These are phyloP conservation scores for Cercophora sp. DNA, from an alignment of 495 filamentous ascomycete species.

Conservation along the genomic window DNA sequence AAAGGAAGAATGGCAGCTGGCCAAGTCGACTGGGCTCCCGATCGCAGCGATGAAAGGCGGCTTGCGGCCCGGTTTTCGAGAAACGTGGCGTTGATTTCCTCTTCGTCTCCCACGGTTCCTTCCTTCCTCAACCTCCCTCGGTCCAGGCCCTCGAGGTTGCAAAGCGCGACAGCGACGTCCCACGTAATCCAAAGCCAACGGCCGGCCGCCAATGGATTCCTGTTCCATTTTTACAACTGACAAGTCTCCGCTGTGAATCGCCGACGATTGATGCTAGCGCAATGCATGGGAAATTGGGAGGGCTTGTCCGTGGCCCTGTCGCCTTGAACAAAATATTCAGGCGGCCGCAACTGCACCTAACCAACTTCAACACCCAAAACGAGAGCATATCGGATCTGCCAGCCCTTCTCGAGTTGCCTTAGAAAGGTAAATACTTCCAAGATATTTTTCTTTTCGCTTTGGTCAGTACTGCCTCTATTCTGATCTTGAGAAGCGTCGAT, in stretches of 20 bases:
- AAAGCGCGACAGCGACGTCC: not conserved
- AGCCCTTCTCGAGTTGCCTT: no score
- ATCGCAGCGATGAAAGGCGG: not conserved
- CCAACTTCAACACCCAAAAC: no score
- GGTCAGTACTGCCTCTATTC: not conserved
- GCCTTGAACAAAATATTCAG: no score
- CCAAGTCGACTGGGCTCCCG: constrained; percentile 1
- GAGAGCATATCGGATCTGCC: no score
- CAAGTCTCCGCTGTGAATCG: no score
- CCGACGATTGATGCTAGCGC: no score
- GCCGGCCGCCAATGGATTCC: no score
- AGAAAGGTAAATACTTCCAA: not conserved
- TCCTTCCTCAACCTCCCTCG: not conserved
- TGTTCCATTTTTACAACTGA: not conserved
- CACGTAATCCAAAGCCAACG: not conserved
- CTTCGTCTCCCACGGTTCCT: not conserved
- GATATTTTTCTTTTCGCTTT: not conserved
- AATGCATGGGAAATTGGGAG: no score
- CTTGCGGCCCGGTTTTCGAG: not conserved
- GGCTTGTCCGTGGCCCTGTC: no score
- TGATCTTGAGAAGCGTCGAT: not conserved
- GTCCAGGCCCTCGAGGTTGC: not conserved
- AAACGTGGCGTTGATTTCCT: not conserved
- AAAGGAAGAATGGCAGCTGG: not conserved
- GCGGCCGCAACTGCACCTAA: no score